Evolutionary conservation across 768 basidiomycete genomes (phyloP).

Genomic region (Boletus subcaerulescens): DNA sequence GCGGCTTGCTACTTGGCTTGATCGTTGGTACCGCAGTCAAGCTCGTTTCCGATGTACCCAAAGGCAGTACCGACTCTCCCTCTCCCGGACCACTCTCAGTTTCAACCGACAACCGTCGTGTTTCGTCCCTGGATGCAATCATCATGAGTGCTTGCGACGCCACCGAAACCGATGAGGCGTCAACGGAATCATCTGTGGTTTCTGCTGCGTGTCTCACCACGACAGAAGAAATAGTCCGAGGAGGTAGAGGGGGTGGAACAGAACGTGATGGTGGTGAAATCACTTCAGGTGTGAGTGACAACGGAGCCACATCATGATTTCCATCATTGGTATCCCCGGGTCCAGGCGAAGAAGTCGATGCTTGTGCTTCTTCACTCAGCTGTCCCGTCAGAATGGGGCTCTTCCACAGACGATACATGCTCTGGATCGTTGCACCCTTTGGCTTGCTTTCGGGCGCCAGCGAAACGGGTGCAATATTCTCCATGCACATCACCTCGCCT

Average conservation of each 20-base stretch:
- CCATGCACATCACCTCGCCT: slow-evolving; percentile 85
- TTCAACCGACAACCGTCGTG: slow-evolving; percentile 27
- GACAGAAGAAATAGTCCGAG: slow-evolving; percentile 37
- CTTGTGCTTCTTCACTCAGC: slow-evolving; percentile 13
- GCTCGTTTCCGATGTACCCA: background rate
- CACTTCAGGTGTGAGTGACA: slow-evolving; percentile 26
- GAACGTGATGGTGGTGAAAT: slow-evolving; percentile 26
- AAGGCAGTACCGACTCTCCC: slow-evolving; percentile 3
- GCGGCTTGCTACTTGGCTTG: slow-evolving; percentile 23
- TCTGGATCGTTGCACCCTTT: slow-evolving; percentile 57
- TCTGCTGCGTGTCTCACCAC: slow-evolving; percentile 31
- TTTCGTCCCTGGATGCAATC: slow-evolving; percentile 50
- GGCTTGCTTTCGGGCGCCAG: slow-evolving; percentile 37
- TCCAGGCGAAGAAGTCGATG: slow-evolving; percentile 9
- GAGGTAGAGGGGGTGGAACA: slow-evolving; percentile 39
- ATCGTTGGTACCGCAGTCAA: slow-evolving; percentile 2
- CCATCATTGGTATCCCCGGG: slow-evolving; percentile 16
- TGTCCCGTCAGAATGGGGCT: slow-evolving; percentile 40
- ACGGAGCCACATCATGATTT: slow-evolving; percentile 30
- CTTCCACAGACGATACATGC: slow-evolving; percentile 76
- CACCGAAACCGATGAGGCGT: slow-evolving; percentile 26
- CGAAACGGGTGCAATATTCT: slow-evolving; percentile 57
- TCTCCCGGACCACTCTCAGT: slow-evolving; percentile 3
- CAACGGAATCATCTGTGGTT: slow-evolving; percentile 20
- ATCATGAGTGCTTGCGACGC: slow-evolving; percentile 57